Conservation (phyloP, 208 protist species). For the Leptomonas pyrrhocoris region DNA sequence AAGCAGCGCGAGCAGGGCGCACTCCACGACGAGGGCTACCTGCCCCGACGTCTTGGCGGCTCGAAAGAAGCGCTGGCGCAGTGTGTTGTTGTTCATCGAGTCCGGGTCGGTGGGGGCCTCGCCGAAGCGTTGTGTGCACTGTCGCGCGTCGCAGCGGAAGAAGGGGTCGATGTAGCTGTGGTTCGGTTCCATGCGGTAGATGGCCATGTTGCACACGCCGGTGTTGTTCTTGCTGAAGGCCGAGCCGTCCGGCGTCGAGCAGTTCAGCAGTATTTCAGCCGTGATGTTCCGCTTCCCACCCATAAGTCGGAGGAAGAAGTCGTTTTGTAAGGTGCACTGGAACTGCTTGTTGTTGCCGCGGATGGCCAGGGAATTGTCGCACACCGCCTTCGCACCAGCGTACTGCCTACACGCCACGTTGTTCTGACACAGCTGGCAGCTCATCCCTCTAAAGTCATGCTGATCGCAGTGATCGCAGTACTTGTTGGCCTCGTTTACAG, state of each 20-base stretch:
- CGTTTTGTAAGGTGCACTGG: constrained; percentile 62
- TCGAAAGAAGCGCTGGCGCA: constrained; percentile 38
- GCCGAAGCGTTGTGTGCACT: constrained; percentile 57
- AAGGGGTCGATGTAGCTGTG: constrained; percentile 74
- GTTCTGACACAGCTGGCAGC: constrained; percentile 72
- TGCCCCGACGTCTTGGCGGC: constrained; percentile 37
- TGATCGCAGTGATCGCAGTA: constrained; percentile 54
- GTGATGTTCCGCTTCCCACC: constrained; percentile 67
- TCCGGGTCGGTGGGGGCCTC: constrained; percentile 13
- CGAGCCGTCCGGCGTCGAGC: constrained; percentile 46
- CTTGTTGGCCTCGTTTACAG: constrained; percentile 42
- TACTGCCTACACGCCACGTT: constrained; percentile 50
- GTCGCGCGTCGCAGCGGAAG: constrained; percentile 61
- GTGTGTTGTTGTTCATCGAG: constrained; percentile 14
- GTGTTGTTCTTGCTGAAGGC: constrained; percentile 41
- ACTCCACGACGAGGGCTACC: constrained; percentile 56
- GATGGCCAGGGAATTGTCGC: constrained; percentile 48
- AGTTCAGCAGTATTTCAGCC: constrained; percentile 69
- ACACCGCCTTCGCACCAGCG: constrained; percentile 33
- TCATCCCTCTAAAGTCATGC: constrained; percentile 53
- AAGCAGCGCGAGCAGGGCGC: constrained; percentile 49
- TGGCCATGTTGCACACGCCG: constrained; percentile 56
- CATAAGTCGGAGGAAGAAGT: constrained; percentile 68
- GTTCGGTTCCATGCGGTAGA: constrained; percentile 80
- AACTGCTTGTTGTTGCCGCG: constrained; percentile 81